These are phyloP conservation scores for Fusarium chaquense DNA, from an alignment of 2,329 filamentous ascomycete species.

Conservation along the genomic window DNA sequence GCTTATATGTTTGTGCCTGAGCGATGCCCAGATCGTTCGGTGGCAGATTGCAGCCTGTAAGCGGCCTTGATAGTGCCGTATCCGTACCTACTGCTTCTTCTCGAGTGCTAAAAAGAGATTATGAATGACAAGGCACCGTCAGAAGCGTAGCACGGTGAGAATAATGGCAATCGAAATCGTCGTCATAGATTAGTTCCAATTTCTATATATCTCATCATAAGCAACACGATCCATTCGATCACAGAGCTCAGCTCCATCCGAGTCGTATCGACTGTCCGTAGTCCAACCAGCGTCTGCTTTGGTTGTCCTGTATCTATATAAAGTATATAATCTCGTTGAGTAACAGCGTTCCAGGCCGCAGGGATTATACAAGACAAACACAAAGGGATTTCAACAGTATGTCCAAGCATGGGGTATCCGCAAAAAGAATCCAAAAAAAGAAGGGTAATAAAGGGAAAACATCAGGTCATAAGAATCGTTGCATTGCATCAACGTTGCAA, in stretches of 20 bases:
- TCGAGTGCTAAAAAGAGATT: not conserved
- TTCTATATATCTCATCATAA: constrained; percentile 11
- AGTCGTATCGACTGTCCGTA: constrained; percentile 10
- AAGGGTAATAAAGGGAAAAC: constrained; percentile 13
- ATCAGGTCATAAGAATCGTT: constrained; percentile 44
- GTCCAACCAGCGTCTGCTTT: constrained; percentile 16
- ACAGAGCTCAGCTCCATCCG: constrained; percentile 34
- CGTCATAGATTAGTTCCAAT: constrained; percentile 2
- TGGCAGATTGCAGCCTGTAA: not conserved
- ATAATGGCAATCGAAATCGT: not conserved
- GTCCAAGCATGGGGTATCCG: constrained; percentile 44
- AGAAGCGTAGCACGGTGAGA: too few relatives aligned
- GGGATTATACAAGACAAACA: constrained; percentile 36
- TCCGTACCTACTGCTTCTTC: not conserved
- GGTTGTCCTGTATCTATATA: constrained; percentile 29
- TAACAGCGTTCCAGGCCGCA: constrained; percentile 20
- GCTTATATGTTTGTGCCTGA: not conserved
- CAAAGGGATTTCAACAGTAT: constrained; percentile 35
- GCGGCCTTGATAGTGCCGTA: not conserved
- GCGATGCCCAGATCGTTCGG: not conserved
- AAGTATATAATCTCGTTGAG: constrained; percentile 19
- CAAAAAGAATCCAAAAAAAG: constrained; percentile 36
- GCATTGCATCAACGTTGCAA: constrained; percentile 35
- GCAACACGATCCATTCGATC: constrained; percentile 18
- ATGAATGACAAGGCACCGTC: not conserved